Conservation (phyloP, 148 eudicot species). For the Rhododendron simsii region DNA sequence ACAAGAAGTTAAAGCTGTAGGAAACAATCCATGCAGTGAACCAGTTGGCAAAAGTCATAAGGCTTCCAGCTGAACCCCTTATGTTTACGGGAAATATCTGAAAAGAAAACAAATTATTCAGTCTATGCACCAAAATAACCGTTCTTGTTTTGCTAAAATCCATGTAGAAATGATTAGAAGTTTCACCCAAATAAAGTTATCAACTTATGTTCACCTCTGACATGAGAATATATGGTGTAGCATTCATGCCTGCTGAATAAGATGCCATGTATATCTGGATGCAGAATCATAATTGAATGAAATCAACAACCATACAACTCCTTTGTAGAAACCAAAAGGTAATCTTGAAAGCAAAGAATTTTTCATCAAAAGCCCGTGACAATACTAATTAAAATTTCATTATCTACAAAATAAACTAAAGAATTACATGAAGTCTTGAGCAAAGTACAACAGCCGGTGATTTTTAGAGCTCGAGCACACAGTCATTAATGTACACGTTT, state of each 20-base stretch:
- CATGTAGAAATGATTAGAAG: neutral
- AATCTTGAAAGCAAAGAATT: neutral
- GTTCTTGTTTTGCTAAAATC: neutral
- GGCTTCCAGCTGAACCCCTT: slow-evolving; percentile 35
- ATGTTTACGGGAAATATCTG: slow-evolving; percentile 32
- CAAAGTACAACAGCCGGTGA: no score
- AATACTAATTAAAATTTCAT: neutral
- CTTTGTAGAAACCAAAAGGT: neutral
- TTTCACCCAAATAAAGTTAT: neutral
- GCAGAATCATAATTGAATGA: neutral
- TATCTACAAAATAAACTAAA: neutral
- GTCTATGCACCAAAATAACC: neutral
- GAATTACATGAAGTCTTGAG: neutral
- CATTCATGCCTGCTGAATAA: slow-evolving; percentile 12
- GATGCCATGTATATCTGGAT: neutral
- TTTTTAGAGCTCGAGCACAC: neutral
- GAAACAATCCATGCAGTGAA: slow-evolving; percentile 21
- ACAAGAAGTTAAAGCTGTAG: slow-evolving; percentile 26
- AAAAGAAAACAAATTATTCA: neutral
- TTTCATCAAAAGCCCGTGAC: no score
- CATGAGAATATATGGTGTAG: slow-evolving; percentile 21
- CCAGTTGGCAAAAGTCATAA: slow-evolving; percentile 8
- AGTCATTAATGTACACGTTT: neutral
- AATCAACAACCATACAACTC: neutral
- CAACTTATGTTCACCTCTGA: slow-evolving; percentile 17